Percentiles rank a stretch among this genome's conserved stretches.
Conservation (phyloP, 352 stramenopile species). For the Phytophthora fragariae region DNA sequence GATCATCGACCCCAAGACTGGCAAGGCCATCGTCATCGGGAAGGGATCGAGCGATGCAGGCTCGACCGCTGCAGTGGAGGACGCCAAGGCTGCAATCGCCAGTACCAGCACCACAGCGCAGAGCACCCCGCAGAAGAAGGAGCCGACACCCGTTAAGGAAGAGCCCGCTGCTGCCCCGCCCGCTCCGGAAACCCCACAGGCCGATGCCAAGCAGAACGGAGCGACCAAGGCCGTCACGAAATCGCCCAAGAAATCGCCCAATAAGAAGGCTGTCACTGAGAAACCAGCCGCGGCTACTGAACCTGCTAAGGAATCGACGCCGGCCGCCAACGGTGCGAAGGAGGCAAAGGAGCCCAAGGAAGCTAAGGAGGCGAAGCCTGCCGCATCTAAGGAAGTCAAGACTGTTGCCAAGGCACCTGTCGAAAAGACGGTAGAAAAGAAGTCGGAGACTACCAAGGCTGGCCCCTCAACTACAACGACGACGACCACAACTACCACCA, state of each 20-base stretch:
- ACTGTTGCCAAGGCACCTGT: constrained; percentile 18
- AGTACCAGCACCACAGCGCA: constrained; percentile 36
- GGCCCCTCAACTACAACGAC: constrained; percentile 26
- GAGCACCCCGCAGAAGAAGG: constrained; percentile 46
- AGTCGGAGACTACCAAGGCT: constrained; percentile 27
- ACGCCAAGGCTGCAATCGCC: constrained; percentile 25
- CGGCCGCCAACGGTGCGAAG: constrained; percentile 22
- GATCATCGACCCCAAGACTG: constrained; percentile 69
- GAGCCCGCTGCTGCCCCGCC: constrained; percentile 1
- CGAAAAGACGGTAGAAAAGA: constrained; percentile 33
- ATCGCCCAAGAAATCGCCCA: constrained; percentile 28
- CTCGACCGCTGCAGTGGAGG: constrained; percentile 24
- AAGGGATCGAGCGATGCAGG: constrained; percentile 25
- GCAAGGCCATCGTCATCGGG: constrained; percentile 46
- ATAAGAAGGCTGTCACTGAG: constrained; percentile 27
- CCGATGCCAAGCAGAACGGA: constrained; percentile 39
- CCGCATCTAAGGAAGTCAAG: constrained; percentile 14
- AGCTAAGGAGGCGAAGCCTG: not conserved
- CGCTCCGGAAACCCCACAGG: constrained; percentile 6
- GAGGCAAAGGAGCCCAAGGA: not conserved
- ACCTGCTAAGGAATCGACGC: constrained; percentile 6
- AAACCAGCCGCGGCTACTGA: constrained; percentile 7
- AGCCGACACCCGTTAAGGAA: constrained; percentile 20
- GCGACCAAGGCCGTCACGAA: constrained; percentile 22
- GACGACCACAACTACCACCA: constrained; percentile 30